Evolutionary conservation across 1,284 basidiomycete genomes (phyloP).

Genomic region (Heterobasidion parviporum): DNA sequence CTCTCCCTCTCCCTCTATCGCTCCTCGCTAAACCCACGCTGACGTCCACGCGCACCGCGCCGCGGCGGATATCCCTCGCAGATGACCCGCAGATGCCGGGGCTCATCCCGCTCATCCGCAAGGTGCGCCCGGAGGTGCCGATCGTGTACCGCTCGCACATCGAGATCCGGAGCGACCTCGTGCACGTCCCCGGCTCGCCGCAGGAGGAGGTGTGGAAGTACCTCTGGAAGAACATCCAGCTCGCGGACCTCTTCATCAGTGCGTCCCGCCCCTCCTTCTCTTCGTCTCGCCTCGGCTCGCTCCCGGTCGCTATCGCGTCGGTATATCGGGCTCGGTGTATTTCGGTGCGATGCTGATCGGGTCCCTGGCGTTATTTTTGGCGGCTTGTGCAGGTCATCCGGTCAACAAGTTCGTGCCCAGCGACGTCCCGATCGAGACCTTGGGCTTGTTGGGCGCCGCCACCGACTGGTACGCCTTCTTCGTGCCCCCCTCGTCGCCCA

Average conservation of each 20-base stretch:
- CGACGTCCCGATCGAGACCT: slow-evolving; percentile 65
- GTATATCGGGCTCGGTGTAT: no score
- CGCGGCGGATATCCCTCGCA: slow-evolving; percentile 16
- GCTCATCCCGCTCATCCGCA: slow-evolving; percentile 80
- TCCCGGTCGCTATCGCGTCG: no score
- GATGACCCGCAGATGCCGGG: slow-evolving; percentile 84
- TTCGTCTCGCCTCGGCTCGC: neutral
- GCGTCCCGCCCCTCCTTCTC: neutral
- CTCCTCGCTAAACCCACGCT: neutral
- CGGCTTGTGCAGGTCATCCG: slow-evolving; percentile 43
- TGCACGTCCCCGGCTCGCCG: slow-evolving; percentile 66
- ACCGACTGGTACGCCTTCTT: slow-evolving; percentile 60
- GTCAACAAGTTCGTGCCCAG: slow-evolving; percentile 85
- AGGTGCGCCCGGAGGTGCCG: slow-evolving; percentile 70
- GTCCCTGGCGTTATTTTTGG: no score
- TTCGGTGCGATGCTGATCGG: no score
- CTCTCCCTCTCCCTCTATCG: slow-evolving; percentile 3
- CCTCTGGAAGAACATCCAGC: slow-evolving; percentile 81
- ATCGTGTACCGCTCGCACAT: slow-evolving; percentile 89
- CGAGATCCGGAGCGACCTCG: slow-evolving; percentile 77
- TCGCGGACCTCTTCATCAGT: slow-evolving; percentile 80
- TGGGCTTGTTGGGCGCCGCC: slow-evolving; percentile 67
- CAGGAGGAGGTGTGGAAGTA: slow-evolving; percentile 88
- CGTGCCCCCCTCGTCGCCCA: neutral
- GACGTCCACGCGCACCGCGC: neutral